Percentiles rank a stretch among this genome's conserved stretches.
Conservation (phyloP, 1,139 yeast species). For the Geotrichum candidum region DNA sequence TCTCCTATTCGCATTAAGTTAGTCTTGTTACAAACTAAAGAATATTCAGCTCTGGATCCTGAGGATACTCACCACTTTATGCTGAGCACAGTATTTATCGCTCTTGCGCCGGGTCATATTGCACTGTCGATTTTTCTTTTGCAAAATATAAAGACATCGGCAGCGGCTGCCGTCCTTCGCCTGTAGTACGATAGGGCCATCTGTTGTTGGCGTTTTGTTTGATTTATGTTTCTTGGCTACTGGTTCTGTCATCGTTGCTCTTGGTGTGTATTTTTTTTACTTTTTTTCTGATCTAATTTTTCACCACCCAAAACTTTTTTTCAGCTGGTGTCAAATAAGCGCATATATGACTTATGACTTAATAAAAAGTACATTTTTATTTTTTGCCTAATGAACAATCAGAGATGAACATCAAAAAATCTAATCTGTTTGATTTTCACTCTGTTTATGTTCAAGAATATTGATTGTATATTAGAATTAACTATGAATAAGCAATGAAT, state of each 20-base stretch:
- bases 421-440: no score
- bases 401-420: neutral
- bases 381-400: neutral
- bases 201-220: conserved; percentile 2
- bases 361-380: neutral
- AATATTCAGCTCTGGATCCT: neutral
- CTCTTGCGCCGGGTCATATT: conserved; percentile 53
- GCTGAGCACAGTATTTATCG: conserved; percentile 59
- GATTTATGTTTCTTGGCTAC: conserved; percentile 5
- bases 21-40: conserved; percentile 15
- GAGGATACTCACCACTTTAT: conserved; percentile 27
- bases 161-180: conserved; percentile 25
- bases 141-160: conserved; percentile 46
- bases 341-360: neutral
- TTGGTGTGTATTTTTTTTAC: neutral
- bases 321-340: neutral
- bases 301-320: neutral
- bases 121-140: conserved; percentile 49
- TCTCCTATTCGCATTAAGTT: conserved; percentile 12
- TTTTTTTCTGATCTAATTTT: neutral
- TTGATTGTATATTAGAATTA: no score
- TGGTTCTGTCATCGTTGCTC: conserved; percentile 8
- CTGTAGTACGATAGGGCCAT: conserved; percentile 4
- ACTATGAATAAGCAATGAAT: no score
- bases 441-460: no score